Conservation (phyloP, 805 yeast genomes). For the Hanseniaspora clermontiae region DNA sequence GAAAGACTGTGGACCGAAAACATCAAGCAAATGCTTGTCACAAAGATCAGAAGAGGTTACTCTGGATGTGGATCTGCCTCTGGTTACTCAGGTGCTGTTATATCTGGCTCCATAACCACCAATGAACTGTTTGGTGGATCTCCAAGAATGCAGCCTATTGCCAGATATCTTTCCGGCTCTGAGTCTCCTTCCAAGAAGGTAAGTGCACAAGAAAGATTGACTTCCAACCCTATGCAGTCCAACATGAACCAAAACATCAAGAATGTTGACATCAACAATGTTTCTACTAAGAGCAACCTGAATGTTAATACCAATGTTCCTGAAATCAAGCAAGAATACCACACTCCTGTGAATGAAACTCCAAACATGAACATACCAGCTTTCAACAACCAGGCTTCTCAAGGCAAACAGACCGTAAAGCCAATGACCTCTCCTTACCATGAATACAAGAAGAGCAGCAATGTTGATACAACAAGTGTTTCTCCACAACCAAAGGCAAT, state of each 20-base stretch:
- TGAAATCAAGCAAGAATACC: neutral
- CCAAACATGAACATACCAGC: neutral
- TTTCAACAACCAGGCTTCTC: neutral
- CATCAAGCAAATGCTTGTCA: constrained; percentile 43
- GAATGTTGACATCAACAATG: neutral
- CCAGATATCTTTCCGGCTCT: constrained; percentile 18
- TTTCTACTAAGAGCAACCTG: neutral
- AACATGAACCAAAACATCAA: neutral
- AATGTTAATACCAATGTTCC: neutral
- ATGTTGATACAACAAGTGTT: neutral
- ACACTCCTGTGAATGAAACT: neutral
- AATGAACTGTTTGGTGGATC: constrained; percentile 27
- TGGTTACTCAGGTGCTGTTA: constrained; percentile 49
- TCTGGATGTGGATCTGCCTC: constrained; percentile 65
- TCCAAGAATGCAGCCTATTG: constrained; percentile 26
- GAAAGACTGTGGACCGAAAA: constrained; percentile 46
- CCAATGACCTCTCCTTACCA: constrained; percentile 4
- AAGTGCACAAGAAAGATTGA: constrained; percentile 16
- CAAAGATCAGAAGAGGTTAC: constrained; percentile 48
- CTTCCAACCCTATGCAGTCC: constrained; percentile 13
- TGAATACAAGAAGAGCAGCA: neutral
- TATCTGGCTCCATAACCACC: constrained; percentile 35
- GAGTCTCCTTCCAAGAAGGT: constrained; percentile 19
- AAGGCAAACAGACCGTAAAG: neutral
- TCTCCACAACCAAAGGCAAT: neutral